A percentile compares a stretch with the other conserved stretches of the same genome.
Conservation (phyloP, 805 yeast species). For the Kodamaea laetipori region DNA sequence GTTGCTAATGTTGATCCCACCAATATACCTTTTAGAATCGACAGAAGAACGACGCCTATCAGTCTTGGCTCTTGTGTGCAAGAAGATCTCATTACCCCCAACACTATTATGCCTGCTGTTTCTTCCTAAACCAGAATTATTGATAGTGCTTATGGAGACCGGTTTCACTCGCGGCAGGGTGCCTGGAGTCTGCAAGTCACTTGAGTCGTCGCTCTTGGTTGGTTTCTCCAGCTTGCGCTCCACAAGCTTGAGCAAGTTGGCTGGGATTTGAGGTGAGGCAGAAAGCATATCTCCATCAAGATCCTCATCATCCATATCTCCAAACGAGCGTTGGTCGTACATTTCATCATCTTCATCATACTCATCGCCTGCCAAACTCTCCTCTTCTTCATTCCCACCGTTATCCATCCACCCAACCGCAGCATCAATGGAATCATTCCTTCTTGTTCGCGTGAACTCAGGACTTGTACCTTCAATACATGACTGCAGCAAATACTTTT, state of each 20-base stretch:
- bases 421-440: slow-evolving; percentile 6
- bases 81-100: slow-evolving; percentile 20
- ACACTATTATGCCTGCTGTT: slow-evolving; percentile 24
- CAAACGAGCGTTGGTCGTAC: slow-evolving; percentile 8
- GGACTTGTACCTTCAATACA: slow-evolving; percentile 10
- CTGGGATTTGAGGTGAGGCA: slow-evolving; percentile 72
- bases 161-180: slow-evolving; percentile 28
- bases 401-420: slow-evolving; percentile 10
- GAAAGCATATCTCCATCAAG: slow-evolving; percentile 50
- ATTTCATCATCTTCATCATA: slow-evolving; percentile 22
- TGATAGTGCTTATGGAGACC: slow-evolving; percentile 3
- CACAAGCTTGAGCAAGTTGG: slow-evolving; percentile 55
- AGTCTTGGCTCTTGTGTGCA: slow-evolving; percentile 19
- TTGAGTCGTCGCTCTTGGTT: slow-evolving; percentile 24
- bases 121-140: slow-evolving; percentile 13
- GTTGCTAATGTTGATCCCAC: neutral
- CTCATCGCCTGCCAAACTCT: slow-evolving; percentile 26
- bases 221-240: slow-evolving; percentile 47
- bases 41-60: slow-evolving; percentile 37
- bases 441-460: slow-evolving; percentile 7
- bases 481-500: slow-evolving; percentile 13
- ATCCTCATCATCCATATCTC: slow-evolving; percentile 42
- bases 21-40: slow-evolving; percentile 30
- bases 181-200: slow-evolving; percentile 26
- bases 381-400: slow-evolving; percentile 20